These are phyloP conservation scores for Cryptosporidium ubiquitum DNA, from an alignment of 169 alveolate genomes.

Conservation along the genomic window DNA sequence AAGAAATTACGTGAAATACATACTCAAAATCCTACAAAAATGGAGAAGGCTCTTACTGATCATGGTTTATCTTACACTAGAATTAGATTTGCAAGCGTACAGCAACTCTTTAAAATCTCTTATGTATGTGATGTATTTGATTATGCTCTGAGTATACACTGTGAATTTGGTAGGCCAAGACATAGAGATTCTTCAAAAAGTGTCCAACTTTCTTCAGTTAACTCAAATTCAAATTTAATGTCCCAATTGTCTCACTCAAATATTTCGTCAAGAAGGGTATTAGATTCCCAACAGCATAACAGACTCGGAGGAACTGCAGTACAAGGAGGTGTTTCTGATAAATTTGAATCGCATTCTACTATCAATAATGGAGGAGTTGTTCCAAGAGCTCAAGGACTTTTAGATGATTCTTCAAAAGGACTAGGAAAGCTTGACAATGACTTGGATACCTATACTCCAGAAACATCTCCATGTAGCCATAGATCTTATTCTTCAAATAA, in stretches of 20 bases:
- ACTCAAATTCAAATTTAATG: not conserved
- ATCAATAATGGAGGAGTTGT: not conserved
- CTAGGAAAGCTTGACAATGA: slow-evolving; percentile 20
- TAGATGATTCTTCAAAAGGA: slow-evolving; percentile 8
- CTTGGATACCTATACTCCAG: slow-evolving; percentile 42
- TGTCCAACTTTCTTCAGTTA: slow-evolving; percentile 4
- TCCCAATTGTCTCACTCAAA: slow-evolving; percentile 10
- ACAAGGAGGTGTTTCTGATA: slow-evolving; percentile 3
- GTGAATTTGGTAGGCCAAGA: slow-evolving; percentile 72
- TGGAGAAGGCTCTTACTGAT: slow-evolving; percentile 72
- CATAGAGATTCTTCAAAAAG: slow-evolving; percentile 65
- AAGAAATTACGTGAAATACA: slow-evolving; percentile 67
- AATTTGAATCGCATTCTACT: slow-evolving; percentile 5
- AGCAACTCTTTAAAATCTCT: slow-evolving; percentile 55
- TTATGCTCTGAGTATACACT: slow-evolving; percentile 66
- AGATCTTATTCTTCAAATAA: slow-evolving; percentile 31
- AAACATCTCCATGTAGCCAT: slow-evolving; percentile 62
- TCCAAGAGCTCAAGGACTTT: not conserved
- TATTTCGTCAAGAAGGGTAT: slow-evolving; percentile 7
- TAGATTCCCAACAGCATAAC: slow-evolving; percentile 1
- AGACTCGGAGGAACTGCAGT: not conserved
- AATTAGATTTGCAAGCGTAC: slow-evolving; percentile 71
- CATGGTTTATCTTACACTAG: slow-evolving; percentile 66
- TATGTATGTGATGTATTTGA: slow-evolving; percentile 72
- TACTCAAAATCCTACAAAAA: slow-evolving; percentile 71